Conservation (phyloP, 2,329 filamentous ascomycete species). For the Neofusicoccum parvum region DNA sequence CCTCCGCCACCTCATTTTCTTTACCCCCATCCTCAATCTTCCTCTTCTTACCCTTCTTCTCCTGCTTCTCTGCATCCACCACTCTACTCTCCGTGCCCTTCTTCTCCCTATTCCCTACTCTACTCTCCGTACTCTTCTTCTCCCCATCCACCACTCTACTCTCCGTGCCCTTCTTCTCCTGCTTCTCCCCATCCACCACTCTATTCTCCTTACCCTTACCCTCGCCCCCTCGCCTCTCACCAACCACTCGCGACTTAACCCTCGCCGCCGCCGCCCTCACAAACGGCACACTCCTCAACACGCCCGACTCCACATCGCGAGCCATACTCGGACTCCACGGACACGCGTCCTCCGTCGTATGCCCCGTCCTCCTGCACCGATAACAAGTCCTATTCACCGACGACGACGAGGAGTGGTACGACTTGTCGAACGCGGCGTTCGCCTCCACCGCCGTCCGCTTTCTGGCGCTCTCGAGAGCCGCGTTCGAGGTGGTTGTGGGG, state of each 20-base stretch:
- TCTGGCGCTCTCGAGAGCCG: neutral
- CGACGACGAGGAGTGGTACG: neutral
- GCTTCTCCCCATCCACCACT: neutral
- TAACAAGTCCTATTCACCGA: neutral
- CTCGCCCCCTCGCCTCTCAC: neutral
- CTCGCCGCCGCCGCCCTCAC: neutral
- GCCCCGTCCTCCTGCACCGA: neutral
- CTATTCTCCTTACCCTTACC: neutral
- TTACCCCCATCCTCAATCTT: neutral
- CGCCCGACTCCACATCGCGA: neutral
- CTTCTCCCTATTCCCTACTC: neutral
- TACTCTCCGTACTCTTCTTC: neutral
- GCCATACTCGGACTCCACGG: neutral
- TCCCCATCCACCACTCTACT: too few species aligned
- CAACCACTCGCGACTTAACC: neutral
- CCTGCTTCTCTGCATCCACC: neutral
- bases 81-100: neutral
- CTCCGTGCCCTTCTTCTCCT: too few species aligned
- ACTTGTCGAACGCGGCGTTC: neutral
- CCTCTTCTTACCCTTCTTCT: neutral
- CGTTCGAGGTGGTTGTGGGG: too few species aligned
- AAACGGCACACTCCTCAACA: neutral
- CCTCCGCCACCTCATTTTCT: neutral
- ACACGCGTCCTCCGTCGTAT: neutral
- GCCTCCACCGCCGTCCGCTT: neutral